Evolutionary conservation across 495 filamentous ascomycete species (phyloP).

Genomic region (Penicillium taxi): DNA sequence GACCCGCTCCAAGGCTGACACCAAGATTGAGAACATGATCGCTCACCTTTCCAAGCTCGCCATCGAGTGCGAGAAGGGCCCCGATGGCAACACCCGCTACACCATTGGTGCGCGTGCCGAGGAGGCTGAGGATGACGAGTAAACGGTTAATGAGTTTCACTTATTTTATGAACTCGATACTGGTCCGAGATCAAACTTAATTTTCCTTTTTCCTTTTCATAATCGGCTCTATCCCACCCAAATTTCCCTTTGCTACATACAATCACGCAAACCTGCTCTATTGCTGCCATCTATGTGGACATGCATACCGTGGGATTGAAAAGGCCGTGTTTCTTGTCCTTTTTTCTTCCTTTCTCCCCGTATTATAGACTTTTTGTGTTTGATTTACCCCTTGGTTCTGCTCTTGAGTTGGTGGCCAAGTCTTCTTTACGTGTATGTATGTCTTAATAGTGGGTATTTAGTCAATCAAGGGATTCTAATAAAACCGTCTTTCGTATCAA

Average conservation of each 20-base stretch:
- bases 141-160: slow-evolving; percentile 19
- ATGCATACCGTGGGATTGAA: slow-evolving; percentile 25
- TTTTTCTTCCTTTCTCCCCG: slow-evolving; percentile 24
- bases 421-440: slow-evolving; percentile 43
- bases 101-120: slow-evolving; percentile 52
- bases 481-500: slow-evolving; percentile 2
- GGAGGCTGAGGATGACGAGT: slow-evolving; percentile 66
- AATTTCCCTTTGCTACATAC: slow-evolving; percentile 17
- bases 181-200: slow-evolving; percentile 24
- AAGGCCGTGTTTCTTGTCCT: slow-evolving; percentile 15
- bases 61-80: slow-evolving; percentile 57
- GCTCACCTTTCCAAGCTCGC: slow-evolving; percentile 67
- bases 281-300: slow-evolving; percentile 22
- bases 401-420: slow-evolving; percentile 30
- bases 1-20: slow-evolving; percentile 64
- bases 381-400: slow-evolving; percentile 28
- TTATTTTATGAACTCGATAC: slow-evolving; percentile 23
- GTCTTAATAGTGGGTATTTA: slow-evolving; percentile 44
- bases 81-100: slow-evolving; percentile 51
- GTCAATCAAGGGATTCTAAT: slow-evolving; percentile 34
- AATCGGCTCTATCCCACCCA: slow-evolving; percentile 6
- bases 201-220: slow-evolving; percentile 22
- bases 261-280: slow-evolving; percentile 23
- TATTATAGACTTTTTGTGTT: slow-evolving; percentile 43
- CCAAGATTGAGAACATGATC: slow-evolving; percentile 75